Evolutionary conservation across 371 early-diverging fungal species (phyloP).

Genomic region (Rhizopus microsporus): DNA sequence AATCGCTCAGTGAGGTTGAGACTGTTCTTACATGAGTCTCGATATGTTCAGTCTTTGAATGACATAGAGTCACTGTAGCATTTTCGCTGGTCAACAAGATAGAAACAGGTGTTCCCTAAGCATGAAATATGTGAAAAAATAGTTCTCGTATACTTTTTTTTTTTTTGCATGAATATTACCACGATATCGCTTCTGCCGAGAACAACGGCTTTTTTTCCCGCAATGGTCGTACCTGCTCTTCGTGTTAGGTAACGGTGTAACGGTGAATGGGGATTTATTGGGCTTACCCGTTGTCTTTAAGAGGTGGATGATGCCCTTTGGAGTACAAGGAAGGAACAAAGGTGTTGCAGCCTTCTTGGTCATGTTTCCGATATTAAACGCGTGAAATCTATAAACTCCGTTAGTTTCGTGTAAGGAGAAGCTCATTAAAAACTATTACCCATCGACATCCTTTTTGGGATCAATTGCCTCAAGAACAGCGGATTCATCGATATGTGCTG

Average conservation of each 20-base stretch:
- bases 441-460: conserved; percentile 93
- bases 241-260: neutral
- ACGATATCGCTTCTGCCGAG: conserved; percentile 95
- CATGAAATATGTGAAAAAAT: neutral
- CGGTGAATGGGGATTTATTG: neutral
- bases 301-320: conserved; percentile 87
- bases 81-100: conserved; percentile 75
- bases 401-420: neutral
- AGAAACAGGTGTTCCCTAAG: conserved; percentile 80
- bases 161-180: neutral
- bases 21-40: conserved; percentile 58
- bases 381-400: conserved; percentile 69
- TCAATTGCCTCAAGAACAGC: conserved; percentile 82
- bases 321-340: conserved; percentile 91
- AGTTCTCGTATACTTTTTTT: conserved; percentile 14
- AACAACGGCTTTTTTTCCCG: conserved; percentile 72
- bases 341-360: conserved; percentile 78
- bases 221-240: conserved; percentile 7
- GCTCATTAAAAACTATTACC: conserved; percentile 44
- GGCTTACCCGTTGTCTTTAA: conserved; percentile 58
- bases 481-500: conserved; percentile 75
- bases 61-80: conserved; percentile 93
- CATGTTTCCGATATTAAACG: conserved; percentile 88
- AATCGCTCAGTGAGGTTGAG: no score
- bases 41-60: conserved; percentile 80